Percentiles rank a stretch among this genome's conserved stretches.
Evolutionary conservation across 2,329 filamentous ascomycete species (phyloP).

Genomic region (Aureobasidium pullulans): DNA sequence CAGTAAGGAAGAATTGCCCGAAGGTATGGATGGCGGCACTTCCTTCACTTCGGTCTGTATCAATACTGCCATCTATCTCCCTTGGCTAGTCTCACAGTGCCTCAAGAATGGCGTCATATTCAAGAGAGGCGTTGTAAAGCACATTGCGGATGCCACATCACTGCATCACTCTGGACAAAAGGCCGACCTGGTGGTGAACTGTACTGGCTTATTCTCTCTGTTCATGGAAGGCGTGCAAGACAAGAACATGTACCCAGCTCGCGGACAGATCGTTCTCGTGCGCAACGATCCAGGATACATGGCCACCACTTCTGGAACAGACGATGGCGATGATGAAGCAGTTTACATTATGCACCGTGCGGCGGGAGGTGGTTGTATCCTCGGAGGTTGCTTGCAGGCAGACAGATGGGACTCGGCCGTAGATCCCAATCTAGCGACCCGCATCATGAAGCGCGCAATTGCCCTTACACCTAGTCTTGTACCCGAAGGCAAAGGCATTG

Average conservation of each 20-base stretch:
- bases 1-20: constrained; percentile 40
- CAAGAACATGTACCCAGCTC: constrained; percentile 60
- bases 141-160: constrained; percentile 62
- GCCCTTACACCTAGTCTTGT: constrained; percentile 58
- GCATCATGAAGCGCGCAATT: constrained; percentile 77
- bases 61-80: constrained; percentile 80
- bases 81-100: constrained; percentile 77
- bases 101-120: constrained; percentile 60
- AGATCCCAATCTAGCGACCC: constrained; percentile 68
- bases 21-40: constrained; percentile 63
- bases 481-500: constrained; percentile 55
- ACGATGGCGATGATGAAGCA: constrained; percentile 65
- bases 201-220: constrained; percentile 69
- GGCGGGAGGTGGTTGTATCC: constrained; percentile 68
- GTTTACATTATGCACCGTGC: constrained; percentile 80
- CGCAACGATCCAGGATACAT: constrained; percentile 69
- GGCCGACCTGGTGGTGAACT: constrained; percentile 72
- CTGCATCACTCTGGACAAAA: constrained; percentile 51
- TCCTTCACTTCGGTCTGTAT: constrained; percentile 83
- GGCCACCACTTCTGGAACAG: constrained; percentile 62
- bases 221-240: constrained; percentile 79
- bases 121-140: constrained; percentile 41
- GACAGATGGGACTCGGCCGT: constrained; percentile 71
- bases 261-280: constrained; percentile 79
- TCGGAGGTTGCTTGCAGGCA: constrained; percentile 80